Evolutionary conservation across 345 rosid genomes (phyloP).

Genomic region (Rhizophora mangle): DNA sequence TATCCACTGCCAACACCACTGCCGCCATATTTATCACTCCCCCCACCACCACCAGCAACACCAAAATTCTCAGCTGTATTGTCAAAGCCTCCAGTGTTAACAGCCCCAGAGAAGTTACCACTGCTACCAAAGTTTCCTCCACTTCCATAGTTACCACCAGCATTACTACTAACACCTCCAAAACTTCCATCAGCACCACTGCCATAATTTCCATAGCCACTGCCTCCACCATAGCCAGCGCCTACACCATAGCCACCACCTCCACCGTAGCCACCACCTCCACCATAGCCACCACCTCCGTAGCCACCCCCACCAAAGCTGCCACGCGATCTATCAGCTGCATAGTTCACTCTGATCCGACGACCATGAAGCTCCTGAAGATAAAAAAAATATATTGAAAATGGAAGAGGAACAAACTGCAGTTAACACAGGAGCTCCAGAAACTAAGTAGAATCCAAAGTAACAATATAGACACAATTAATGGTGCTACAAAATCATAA

Average conservation of each 20-base stretch:
- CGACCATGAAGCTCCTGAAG: slow-evolving; percentile 75
- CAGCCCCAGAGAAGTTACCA: neutral
- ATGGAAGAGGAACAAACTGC: neutral
- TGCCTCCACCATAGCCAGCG: slow-evolving; percentile 6
- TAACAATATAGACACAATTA: neutral
- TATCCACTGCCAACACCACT: slow-evolving; percentile 17
- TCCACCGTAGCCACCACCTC: slow-evolving; percentile 13
- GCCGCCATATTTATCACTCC: slow-evolving; percentile 16
- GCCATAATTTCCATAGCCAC: slow-evolving; percentile 31
- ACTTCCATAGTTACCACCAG: neutral
- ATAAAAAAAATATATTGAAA: neutral
- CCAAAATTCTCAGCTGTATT: slow-evolving; percentile 3
- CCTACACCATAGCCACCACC: slow-evolving; percentile 19
- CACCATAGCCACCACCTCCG: slow-evolving; percentile 15
- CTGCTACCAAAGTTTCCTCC: neutral
- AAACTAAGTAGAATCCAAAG: neutral
- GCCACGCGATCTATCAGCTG: slow-evolving; percentile 53
- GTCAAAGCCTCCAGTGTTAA: slow-evolving; percentile 9
- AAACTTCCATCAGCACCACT: slow-evolving; percentile 8
- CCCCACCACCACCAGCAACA: neutral
- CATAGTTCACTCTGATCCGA: slow-evolving; percentile 70
- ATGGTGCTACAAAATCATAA: neutral
- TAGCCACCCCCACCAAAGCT: neutral
- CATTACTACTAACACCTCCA: slow-evolving; percentile 6
- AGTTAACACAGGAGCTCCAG: neutral